Evolutionary conservation across 75 land plant genomes (phyloP), one percentile per base, ranked within the genome.

Genomic region (Picea glauca): DNA sequence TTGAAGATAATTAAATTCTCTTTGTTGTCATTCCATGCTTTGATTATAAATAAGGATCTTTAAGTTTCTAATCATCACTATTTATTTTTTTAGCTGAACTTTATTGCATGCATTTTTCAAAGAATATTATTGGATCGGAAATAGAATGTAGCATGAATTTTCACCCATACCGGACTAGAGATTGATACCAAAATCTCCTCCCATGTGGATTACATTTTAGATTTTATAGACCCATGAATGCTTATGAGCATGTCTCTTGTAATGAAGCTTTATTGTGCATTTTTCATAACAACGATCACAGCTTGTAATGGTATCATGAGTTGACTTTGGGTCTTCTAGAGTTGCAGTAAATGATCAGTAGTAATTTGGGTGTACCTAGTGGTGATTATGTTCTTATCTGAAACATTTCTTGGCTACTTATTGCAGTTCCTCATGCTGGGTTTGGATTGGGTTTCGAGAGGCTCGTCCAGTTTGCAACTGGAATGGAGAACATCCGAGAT

Each of bases 401-500:
- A 60, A 38, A 33, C 21, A 62, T 33, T 72, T 72, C 4, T 17
- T 32, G 18, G 32, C 68, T 70, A 50, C 77, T 70, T 4, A 58
- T 76, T 86, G 76, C 94, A 94, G 99, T 97, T 80, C 99, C 98
- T 33, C 99, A 98, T 84, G 96, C 99, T 13, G 99, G 99, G 15
- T 98, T 98, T 85, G 99, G 99, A 1, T 80, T 98, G 79, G 99
- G 99, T 5, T 98, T 98, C 78, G 99, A 98, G 83, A 91, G 99
- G 76, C 93, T 98, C 43, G 94, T 98, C 58, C 98, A 93, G 72
- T 95, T 91, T 91, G 94, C 93, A 30, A 98, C 99, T 73, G 99
- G 99, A 64, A 85, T 98, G 38, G 98, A 98, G 32, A 98, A 98
- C 66, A 95, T 98, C 26, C 89, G 99, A 56, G 99, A 98, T 87